These are phyloP conservation scores for Phytophthora sansomeana DNA, from an alignment of 352 stramenopile genomes.

Conservation along the genomic window DNA sequence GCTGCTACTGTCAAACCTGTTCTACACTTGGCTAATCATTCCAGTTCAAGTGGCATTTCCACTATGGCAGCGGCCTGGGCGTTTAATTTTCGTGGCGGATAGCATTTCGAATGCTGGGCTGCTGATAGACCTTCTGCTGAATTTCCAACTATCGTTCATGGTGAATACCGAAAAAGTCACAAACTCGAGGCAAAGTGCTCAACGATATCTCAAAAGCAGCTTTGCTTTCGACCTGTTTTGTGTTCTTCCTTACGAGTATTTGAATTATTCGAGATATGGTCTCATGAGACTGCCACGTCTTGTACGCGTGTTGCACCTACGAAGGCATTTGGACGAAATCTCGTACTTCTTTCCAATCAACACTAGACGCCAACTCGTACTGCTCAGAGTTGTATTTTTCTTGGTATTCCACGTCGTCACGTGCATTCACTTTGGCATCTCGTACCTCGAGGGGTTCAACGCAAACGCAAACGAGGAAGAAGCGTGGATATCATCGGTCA, in stretches of 20 bases:
- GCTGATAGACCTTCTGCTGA: conserved; percentile 54
- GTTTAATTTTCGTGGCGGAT: conserved; percentile 41
- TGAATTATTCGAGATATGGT: conserved; percentile 29
- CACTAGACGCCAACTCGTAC: conserved; percentile 47
- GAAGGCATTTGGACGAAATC: conserved; percentile 40
- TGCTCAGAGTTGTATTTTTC: conserved; percentile 45
- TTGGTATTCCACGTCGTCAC: conserved; percentile 60
- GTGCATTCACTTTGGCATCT: conserved; percentile 50
- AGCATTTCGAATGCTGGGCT: conserved; percentile 41
- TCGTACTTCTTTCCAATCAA: conserved; percentile 56
- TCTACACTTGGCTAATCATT: conserved; percentile 60
- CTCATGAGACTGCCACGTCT: conserved; percentile 48
- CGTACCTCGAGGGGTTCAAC: conserved; percentile 45
- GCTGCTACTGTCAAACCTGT: conserved; percentile 37
- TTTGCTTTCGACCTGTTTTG: conserved; percentile 57
- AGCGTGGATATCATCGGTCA: conserved; percentile 37
- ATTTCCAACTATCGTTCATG: conserved; percentile 60
- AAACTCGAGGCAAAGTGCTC: conserved; percentile 44
- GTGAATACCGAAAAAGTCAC: conserved; percentile 62
- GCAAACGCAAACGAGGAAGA: conserved; percentile 19
- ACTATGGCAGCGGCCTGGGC: conserved; percentile 40
- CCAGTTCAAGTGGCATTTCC: conserved; percentile 65
- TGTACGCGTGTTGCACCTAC: conserved; percentile 36
- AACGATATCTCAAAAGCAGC: conserved; percentile 39
- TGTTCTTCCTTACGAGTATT: conserved; percentile 46